Conservation (phyloP, 1,284 basidiomycete genomes). For the Cutaneotrichosporon curvatum region DNA sequence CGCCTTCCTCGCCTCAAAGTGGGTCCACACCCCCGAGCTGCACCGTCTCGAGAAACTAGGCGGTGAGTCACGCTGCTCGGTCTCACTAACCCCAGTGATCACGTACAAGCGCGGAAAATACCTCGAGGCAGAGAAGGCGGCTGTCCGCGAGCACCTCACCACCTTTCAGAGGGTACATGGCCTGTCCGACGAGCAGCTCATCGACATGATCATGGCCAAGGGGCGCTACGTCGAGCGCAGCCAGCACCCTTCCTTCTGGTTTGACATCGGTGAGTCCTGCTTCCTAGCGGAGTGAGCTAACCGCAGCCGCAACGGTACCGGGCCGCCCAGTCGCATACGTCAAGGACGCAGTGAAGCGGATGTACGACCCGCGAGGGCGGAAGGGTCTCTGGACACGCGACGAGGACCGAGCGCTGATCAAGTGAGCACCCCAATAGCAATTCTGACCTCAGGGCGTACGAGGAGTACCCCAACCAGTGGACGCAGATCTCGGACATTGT, state of each 20-base stretch:
- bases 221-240: slow-evolving; percentile 18
- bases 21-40: slow-evolving; percentile 23
- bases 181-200: slow-evolving; percentile 20
- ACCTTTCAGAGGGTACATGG: slow-evolving; percentile 17
- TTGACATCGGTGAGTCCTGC: slow-evolving; percentile 15
- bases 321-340: slow-evolving; percentile 37
- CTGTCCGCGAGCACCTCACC: slow-evolving; percentile 23
- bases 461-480: slow-evolving; percentile 31
- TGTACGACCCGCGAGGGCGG: slow-evolving; percentile 34
- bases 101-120: slow-evolving; percentile 33
- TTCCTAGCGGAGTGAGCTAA: not conserved
- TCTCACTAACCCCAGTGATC: slow-evolving; percentile 17
- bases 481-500: slow-evolving; percentile 30
- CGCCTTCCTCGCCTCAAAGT: slow-evolving; percentile 28
- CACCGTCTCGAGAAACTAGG: slow-evolving; percentile 29
- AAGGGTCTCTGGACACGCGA: slow-evolving; percentile 36
- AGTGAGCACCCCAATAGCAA: slow-evolving; percentile 15
- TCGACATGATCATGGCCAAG: slow-evolving; percentile 31
- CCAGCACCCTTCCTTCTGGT: slow-evolving; percentile 27
- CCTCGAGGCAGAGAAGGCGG: slow-evolving; percentile 22
- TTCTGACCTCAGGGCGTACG: slow-evolving; percentile 22
- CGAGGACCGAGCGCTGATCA: slow-evolving; percentile 28
- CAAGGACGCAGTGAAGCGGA: slow-evolving; percentile 29
- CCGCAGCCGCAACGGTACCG: slow-evolving; percentile 22
- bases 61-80: not conserved